Base-by-base conservation (phyloP, 1,284 basidiomycete species). In the Microbotryum lychnidis-dioicae region DNA sequence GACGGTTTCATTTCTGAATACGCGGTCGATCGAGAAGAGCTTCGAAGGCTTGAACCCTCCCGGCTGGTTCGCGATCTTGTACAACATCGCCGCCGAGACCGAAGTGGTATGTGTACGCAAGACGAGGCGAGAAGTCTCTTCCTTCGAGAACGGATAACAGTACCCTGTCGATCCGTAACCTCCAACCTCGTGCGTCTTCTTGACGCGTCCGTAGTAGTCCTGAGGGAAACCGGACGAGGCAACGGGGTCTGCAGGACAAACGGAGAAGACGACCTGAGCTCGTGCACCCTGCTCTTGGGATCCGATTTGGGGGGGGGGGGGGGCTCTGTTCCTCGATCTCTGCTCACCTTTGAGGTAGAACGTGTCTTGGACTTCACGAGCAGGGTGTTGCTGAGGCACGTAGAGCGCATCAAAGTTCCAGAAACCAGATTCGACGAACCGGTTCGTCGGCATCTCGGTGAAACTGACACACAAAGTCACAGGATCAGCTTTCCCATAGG, bases 321-420 rank as follows among this genome's bases (percentile, higher is more conserved):
- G n/a, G n/a, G n/a, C n/a, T n/a, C 16, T 48, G 46, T 18, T 9
- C 33, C 14, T 31, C 16, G 16, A 29, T 20, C 6, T 45, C 31
- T 50, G 70, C 74, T 63, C 71, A 85, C 90, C 89, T 66, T 93
- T 96, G 55, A 98, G 82, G 77, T 98, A 99, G 82, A 99, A 99
- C 8, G 96, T 99, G 74, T 99, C 96, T 77, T 99, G 96, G 56
- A 97, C 77, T 71, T 99, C 96, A 74, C 96, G 85, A 29, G 96
- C 96, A 21, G 96, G 94, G 78, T 99, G 96, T 77, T 98, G 94
- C 75, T 99, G 96, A 1, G 96, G 96, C 0, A 99, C 96, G 75
- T 96, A 99, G 68, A 99, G 82, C 10, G 93, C 86, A 75, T 99
- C 96, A 77, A 99, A 98, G 76, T 94, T 97, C 96, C 96, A 99